A percentile compares a stretch with the other conserved stretches of the same genome.
Evolutionary conservation across 306 rosid genomes (phyloP).

Genomic region (Cucurbita ficifolia): DNA sequence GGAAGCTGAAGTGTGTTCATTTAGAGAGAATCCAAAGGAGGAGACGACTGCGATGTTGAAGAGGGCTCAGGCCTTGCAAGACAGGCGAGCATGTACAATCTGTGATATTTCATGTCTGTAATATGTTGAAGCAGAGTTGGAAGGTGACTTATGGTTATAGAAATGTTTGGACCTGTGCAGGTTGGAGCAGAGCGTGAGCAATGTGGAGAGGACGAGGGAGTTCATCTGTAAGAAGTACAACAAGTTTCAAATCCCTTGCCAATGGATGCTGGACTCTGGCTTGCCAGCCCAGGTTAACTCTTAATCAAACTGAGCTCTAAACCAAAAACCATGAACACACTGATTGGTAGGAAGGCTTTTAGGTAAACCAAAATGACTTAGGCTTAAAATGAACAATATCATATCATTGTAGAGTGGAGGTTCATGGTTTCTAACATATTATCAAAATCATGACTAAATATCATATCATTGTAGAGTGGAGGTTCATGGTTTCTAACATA

Average conservation of each 20-base stretch:
- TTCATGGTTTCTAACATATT: no score
- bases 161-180: slow-evolving; percentile 22
- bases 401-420: no score
- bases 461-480: no score
- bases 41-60: slow-evolving; percentile 32
- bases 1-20: slow-evolving; percentile 38
- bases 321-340: no score
- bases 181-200: slow-evolving; percentile 59
- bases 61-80: slow-evolving; percentile 74
- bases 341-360: no score
- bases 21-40: slow-evolving; percentile 56
- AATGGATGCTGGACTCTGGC: slow-evolving; percentile 74
- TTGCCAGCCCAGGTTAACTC: slow-evolving; percentile 26
- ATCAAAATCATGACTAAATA: no score
- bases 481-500: no score
- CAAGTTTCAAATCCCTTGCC: slow-evolving; percentile 71
- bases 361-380: no score
- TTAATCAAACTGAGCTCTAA: no score
- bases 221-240: slow-evolving; percentile 46
- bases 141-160: not conserved
- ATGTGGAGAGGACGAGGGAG: slow-evolving; percentile 61
- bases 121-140: not conserved
- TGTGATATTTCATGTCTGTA: not conserved
- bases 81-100: slow-evolving; percentile 82
- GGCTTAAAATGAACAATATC: no score